Evolutionary conservation across 1,139 yeast genomes (phyloP).

Genomic region (Starmera stellimalicola): DNA sequence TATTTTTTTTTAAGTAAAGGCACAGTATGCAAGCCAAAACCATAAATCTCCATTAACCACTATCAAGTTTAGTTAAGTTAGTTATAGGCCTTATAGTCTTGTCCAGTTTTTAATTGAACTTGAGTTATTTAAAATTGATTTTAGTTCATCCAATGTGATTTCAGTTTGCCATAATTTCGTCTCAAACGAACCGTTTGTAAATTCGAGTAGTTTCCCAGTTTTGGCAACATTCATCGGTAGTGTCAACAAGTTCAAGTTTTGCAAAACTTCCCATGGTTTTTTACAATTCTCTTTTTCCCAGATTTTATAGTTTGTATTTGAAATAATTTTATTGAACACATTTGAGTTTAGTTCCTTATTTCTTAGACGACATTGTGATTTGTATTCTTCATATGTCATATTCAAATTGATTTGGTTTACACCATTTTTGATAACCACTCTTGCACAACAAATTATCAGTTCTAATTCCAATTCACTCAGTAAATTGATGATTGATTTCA

Average conservation of each 20-base stretch:
- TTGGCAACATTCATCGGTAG: constrained; percentile 8
- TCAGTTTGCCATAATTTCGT: constrained; percentile 40
- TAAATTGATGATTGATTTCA: constrained; percentile 24
- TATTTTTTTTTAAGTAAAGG: not conserved
- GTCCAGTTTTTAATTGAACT: constrained; percentile 26
- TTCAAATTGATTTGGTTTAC: constrained; percentile 59
- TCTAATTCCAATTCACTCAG: constrained; percentile 64
- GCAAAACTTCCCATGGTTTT: constrained; percentile 46
- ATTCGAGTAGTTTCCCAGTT: constrained; percentile 16
- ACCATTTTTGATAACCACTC: constrained; percentile 55
- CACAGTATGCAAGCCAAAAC: not conserved
- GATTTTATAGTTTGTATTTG: constrained; percentile 32
- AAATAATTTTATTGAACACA: constrained; percentile 26
- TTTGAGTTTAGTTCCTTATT: constrained; percentile 35
- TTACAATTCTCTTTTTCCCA: constrained; percentile 42
- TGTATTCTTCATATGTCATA: constrained; percentile 69
- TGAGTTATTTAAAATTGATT: constrained; percentile 25
- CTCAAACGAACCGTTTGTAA: constrained; percentile 27
- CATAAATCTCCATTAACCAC: too few species aligned
- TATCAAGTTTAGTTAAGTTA: too few species aligned
- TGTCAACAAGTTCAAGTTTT: constrained; percentile 20
- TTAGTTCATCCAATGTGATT: constrained; percentile 35
- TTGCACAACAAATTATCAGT: constrained; percentile 61
- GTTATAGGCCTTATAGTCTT: constrained; percentile 14
- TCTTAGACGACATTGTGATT: constrained; percentile 38